Conservation (phyloP, 169 alveolate species). For the Perkinsus olseni region DNA sequence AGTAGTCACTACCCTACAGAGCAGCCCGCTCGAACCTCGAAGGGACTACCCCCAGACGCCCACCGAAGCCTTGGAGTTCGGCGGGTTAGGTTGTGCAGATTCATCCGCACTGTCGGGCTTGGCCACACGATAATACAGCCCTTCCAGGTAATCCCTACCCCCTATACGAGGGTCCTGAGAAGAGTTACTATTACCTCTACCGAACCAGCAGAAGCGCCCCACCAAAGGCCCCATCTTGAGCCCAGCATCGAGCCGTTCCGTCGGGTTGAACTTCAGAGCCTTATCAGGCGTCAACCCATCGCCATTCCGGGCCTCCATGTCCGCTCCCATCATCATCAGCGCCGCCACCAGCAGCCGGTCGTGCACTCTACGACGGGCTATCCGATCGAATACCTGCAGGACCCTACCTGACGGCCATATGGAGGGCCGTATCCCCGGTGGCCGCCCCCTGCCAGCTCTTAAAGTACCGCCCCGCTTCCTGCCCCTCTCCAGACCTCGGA, state of each 20-base stretch:
- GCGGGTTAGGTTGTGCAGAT: neutral
- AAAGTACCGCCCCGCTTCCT: neutral
- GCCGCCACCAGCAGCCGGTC: neutral
- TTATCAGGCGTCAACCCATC: neutral
- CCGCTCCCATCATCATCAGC: neutral
- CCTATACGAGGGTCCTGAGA: neutral
- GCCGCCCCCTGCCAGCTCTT: neutral
- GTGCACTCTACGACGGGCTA: neutral
- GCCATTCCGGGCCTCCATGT: neutral
- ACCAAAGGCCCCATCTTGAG: neutral
- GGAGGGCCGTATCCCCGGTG: neutral
- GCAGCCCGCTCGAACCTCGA: neutral
- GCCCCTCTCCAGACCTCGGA: neutral
- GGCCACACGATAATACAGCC: neutral
- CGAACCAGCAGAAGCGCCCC: too few species aligned
- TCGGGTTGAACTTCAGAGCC: neutral
- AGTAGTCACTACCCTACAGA: neutral
- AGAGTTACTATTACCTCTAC: neutral
- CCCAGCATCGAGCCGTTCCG: neutral
- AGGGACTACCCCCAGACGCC: neutral
- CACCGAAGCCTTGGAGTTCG: neutral
- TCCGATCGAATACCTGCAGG: neutral
- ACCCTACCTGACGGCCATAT: neutral
- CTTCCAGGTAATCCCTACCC: neutral
- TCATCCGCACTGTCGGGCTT: neutral